phyloP scores from a whole-genome alignment of 805 yeast species.

The Saturnispora besseyi region DNA sequence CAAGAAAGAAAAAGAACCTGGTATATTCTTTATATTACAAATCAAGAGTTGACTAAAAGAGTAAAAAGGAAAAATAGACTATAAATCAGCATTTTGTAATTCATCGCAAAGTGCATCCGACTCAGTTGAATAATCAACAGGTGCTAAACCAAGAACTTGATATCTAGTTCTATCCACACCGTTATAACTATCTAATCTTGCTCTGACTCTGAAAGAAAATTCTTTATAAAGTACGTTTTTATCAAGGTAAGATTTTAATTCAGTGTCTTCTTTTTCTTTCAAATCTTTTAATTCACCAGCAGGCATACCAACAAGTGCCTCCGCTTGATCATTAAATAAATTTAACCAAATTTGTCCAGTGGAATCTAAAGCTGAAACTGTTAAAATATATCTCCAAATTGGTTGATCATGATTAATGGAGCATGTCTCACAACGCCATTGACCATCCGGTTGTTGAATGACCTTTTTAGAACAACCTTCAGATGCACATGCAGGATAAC shows the following conservation, averaged over 20 bases:
- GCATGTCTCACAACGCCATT: constrained; percentile 94
- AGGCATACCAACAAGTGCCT: constrained; percentile 50
- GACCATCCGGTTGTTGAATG: constrained; percentile 57
- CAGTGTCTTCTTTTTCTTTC: constrained; percentile 37
- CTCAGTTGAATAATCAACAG: constrained; percentile 50
- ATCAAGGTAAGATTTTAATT: constrained; percentile 21
- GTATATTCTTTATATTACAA: background rate
- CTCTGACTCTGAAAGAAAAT: constrained; percentile 67
- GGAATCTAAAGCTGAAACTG: constrained; percentile 67
- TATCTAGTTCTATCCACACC: constrained; percentile 71
- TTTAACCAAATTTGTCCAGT: constrained; percentile 84
- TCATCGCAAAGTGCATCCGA: constrained; percentile 45
- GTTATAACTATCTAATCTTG: constrained; percentile 75
- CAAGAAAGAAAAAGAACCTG: background rate
- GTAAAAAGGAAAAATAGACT: constrained; percentile 7
- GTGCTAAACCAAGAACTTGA: constrained; percentile 47
- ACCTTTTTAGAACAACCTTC: constrained; percentile 81
- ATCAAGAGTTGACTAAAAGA: background rate
- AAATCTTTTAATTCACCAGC: constrained; percentile 50
- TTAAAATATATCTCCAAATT: constrained; percentile 68
- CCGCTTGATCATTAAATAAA: constrained; percentile 79
- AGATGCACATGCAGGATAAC: constrained; percentile 81
- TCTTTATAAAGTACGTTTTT: constrained; percentile 49
- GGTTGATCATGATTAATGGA: constrained; percentile 62
- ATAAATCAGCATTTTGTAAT: constrained; percentile 30